A percentile compares a stretch with the other conserved stretches of the same genome.
Conservation (phyloP, 495 filamentous ascomycete species). For the Penicillium desertorum region DNA sequence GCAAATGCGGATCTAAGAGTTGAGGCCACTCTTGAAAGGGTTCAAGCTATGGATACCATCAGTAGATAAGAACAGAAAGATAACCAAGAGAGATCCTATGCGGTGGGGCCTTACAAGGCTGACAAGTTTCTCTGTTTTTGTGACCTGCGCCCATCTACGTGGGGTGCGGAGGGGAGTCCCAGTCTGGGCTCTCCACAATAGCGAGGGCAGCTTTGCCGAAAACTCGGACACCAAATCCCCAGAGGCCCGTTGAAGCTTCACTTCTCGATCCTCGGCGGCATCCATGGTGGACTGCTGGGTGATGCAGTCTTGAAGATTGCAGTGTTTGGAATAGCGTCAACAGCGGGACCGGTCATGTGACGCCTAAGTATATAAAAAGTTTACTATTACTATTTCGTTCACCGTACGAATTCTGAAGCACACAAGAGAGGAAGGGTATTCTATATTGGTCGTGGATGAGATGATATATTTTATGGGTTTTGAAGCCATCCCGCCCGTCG, state of each 20-base stretch:
- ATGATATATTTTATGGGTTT: neutral
- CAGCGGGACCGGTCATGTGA: conserved; percentile 29
- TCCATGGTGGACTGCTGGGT: conserved; percentile 39
- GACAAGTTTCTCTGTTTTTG: conserved; percentile 45
- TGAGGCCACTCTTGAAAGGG: conserved; percentile 96
- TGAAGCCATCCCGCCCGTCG: neutral
- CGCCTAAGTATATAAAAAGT: conserved; percentile 1
- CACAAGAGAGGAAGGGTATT: neutral
- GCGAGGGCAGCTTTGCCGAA: conserved; percentile 49
- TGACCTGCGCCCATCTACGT: conserved; percentile 42
- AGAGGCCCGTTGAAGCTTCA: conserved; percentile 71
- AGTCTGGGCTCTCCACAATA: conserved; percentile 45
- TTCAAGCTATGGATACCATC: conserved; percentile 60
- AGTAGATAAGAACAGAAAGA: neutral
- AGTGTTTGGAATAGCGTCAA: conserved; percentile 30
- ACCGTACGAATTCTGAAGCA: neutral
- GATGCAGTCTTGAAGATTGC: conserved; percentile 8
- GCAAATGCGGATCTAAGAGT: conserved; percentile 86
- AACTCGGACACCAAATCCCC: conserved; percentile 67
- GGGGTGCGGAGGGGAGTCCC: conserved; percentile 32
- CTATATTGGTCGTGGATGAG: neutral
- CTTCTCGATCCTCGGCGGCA: conserved; percentile 60
- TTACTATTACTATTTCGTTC: neutral
- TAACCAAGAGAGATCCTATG: neutral
- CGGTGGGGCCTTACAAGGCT: conserved; percentile 36